A percentile compares a stretch with the other conserved stretches of the same genome.
These are phyloP conservation scores for Solanum sparsipilum DNA, from an alignment of 257 asterid species.

Conservation along the genomic window DNA sequence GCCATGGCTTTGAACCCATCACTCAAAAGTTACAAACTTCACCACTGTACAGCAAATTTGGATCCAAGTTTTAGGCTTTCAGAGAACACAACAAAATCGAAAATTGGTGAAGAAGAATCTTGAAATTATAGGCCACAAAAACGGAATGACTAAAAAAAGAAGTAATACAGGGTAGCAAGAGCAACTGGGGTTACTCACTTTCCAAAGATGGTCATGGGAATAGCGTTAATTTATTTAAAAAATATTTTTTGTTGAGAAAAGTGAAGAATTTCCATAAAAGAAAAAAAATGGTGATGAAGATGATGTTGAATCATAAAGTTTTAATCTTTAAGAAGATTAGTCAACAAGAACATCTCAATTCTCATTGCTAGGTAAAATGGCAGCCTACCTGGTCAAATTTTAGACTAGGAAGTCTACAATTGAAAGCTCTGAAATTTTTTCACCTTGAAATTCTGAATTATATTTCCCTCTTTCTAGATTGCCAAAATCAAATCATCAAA, in stretches of 20 bases:
- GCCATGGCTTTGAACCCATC: constrained; percentile 43
- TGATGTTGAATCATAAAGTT: background rate
- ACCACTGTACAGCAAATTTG: background rate
- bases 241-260: background rate
- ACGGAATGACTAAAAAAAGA: background rate
- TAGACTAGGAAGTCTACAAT: background rate
- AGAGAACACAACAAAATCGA: background rate
- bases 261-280: background rate
- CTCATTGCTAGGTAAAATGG: background rate
- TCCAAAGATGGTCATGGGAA: background rate
- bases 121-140: background rate
- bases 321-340: background rate
- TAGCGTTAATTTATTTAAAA: background rate
- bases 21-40: background rate
- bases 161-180: background rate
- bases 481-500: background rate
- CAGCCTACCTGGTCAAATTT: background rate
- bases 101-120: background rate
- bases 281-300: background rate
- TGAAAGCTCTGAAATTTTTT: background rate
- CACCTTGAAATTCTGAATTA: background rate
- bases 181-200: background rate
- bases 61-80: background rate
- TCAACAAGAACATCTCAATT: background rate
- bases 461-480: background rate